These are phyloP conservation scores for Filobasidium uniguttulatum DNA, from an alignment of 1,284 basidiomycete genomes.

Conservation along the genomic window DNA sequence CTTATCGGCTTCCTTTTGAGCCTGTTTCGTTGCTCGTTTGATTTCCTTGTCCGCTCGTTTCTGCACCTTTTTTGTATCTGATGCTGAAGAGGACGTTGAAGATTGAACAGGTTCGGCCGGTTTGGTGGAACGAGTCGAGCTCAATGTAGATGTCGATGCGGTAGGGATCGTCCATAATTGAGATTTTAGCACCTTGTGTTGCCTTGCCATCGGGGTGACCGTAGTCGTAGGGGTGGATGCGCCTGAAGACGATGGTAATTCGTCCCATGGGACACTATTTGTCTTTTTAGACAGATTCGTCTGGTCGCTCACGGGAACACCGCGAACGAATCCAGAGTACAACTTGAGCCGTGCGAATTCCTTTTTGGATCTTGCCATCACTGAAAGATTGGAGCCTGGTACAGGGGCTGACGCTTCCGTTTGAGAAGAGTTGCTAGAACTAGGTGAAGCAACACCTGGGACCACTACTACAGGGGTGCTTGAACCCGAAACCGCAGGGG, in stretches of 20 bases:
- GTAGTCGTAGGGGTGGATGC: neutral
- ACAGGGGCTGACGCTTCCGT: slow-evolving; percentile 8
- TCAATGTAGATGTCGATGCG: neutral
- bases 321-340: slow-evolving; percentile 68
- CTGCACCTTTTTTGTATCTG: slow-evolving; percentile 3
- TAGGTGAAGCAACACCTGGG: slow-evolving; percentile 30
- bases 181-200: neutral
- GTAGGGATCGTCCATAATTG: neutral
- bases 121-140: neutral
- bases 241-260: neutral
- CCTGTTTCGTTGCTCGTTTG: slow-evolving; percentile 17
- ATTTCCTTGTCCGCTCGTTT: slow-evolving; percentile 4
- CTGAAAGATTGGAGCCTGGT: slow-evolving; percentile 34
- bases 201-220: neutral
- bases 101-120: slow-evolving; percentile 5
- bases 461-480: slow-evolving; percentile 38
- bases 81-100: neutral
- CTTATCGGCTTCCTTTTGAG: slow-evolving; percentile 10
- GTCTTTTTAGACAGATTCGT: slow-evolving; percentile 43
- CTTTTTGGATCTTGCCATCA: slow-evolving; percentile 55
- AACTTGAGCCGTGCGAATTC: slow-evolving; percentile 59
- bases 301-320: no score
- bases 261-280: neutral
- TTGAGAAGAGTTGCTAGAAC: slow-evolving; percentile 20
- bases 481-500: slow-evolving; percentile 15